phyloP scores from a whole-genome alignment of 2,329 filamentous ascomycete species.

The Colletotrichum lindemuthianum region DNA sequence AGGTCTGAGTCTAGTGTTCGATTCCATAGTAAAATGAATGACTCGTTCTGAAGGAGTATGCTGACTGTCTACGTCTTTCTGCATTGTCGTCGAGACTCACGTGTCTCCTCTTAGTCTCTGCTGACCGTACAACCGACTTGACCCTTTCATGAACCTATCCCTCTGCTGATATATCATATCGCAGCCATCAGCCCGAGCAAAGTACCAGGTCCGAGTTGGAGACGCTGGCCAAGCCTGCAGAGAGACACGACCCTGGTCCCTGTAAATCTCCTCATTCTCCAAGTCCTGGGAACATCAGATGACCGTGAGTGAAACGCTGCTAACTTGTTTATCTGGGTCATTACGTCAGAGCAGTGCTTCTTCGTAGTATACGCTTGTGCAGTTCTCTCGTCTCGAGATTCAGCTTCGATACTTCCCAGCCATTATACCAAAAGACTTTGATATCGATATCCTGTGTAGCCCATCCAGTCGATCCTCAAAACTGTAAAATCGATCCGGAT shows the following conservation, averaged over 20 bases:
- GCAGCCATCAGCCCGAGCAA: no score
- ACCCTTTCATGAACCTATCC: no score
- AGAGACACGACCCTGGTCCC: conserved; percentile 25
- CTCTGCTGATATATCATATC: no score
- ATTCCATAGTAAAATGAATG: no score
- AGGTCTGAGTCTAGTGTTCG: no score
- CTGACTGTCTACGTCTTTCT: no score
- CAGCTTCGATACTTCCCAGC: neutral
- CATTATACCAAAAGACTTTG: neutral
- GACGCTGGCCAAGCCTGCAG: conserved; percentile 10
- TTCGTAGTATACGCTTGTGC: neutral
- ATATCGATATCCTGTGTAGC: neutral
- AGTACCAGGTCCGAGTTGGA: no score
- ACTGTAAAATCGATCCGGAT: neutral
- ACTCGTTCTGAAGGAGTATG: no score
- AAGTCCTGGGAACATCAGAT: conserved; percentile 22
- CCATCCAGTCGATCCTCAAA: neutral
- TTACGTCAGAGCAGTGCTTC: neutral
- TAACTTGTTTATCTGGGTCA: conserved; percentile 18
- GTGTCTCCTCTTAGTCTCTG: no score
- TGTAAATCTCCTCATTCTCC: conserved; percentile 8
- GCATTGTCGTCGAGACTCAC: no score
- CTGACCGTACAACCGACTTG: no score
- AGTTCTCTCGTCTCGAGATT: neutral
- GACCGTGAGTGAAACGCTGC: conserved; percentile 27